Percentiles rank a stretch among this genome's conserved stretches.
Evolutionary conservation across 371 early-diverging fungal species (phyloP).

Genomic region (Blakeslea trispora): DNA sequence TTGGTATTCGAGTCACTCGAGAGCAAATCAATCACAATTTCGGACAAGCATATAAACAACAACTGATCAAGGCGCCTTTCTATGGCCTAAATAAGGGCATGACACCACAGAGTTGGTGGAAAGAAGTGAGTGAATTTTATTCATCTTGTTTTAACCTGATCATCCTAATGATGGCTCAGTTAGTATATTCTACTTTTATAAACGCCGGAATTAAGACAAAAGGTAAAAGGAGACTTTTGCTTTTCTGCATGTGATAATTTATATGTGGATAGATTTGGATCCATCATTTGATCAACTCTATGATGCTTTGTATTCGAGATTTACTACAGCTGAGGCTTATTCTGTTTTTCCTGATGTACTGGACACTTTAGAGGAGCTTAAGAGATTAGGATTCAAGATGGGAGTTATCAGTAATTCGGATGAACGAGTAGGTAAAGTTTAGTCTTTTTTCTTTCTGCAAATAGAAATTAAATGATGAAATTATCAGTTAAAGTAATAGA

Average conservation of each 20-base stretch:
- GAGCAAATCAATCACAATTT: slow-evolving; percentile 37
- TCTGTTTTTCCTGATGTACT: slow-evolving; percentile 44
- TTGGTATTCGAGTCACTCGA: slow-evolving; percentile 35
- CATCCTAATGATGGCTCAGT: slow-evolving; percentile 1
- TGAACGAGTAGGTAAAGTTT: slow-evolving; percentile 44
- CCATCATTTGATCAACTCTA: slow-evolving; percentile 35
- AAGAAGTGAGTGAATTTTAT: slow-evolving; percentile 23
- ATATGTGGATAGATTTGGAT: slow-evolving; percentile 39
- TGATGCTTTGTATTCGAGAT: slow-evolving; percentile 38
- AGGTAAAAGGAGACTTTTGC: no score
- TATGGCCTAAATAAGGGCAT: slow-evolving; percentile 43
- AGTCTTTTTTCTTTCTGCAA: no score
- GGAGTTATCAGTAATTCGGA: slow-evolving; percentile 55
- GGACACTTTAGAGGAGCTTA: slow-evolving; percentile 29
- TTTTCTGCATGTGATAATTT: no score
- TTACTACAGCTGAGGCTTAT: slow-evolving; percentile 46
- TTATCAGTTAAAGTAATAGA: slow-evolving; percentile 39
- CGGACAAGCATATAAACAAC: slow-evolving; percentile 36
- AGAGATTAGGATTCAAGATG: slow-evolving; percentile 36
- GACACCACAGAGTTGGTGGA: slow-evolving; percentile 46
- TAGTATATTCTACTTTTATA: slow-evolving; percentile 44
- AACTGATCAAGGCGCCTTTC: slow-evolving; percentile 38
- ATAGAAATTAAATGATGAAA: no score
- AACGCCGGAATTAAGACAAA: slow-evolving; percentile 31
- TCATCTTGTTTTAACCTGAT: neutral